phyloP scores from a whole-genome alignment of 805 yeast genomes.

The Metschnikowia lachancei region DNA sequence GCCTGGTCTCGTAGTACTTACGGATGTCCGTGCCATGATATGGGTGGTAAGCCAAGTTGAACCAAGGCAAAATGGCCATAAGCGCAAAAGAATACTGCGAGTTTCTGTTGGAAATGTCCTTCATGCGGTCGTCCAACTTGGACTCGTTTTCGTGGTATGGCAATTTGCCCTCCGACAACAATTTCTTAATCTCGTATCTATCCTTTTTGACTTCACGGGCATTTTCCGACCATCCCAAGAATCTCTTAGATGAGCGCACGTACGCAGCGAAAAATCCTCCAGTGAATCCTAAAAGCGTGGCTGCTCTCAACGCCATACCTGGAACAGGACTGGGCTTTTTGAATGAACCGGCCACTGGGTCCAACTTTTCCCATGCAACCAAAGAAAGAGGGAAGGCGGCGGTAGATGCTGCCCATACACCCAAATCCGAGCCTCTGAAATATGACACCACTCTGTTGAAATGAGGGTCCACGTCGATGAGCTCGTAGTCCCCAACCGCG shows the following conservation, averaged over 20 bases:
- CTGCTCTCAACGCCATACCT: conserved; percentile 54
- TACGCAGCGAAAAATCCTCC: conserved; percentile 79
- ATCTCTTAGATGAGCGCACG: conserved; percentile 63
- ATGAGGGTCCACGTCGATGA: conserved; percentile 77
- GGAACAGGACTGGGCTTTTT: conserved; percentile 51
- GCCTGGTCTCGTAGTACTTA: conserved; percentile 45
- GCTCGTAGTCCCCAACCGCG: conserved; percentile 36
- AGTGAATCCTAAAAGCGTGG: conserved; percentile 58
- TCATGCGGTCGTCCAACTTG: conserved; percentile 60
- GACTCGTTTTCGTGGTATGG: conserved; percentile 64
- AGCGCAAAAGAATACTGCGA: conserved; percentile 66
- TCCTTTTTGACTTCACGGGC: conserved; percentile 66
- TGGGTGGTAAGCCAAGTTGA: conserved; percentile 76
- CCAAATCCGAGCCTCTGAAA: conserved; percentile 67
- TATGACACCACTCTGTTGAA: conserved; percentile 69
- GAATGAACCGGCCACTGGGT: conserved; percentile 42
- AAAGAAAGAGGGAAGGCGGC: conserved; percentile 43
- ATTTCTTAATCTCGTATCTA: conserved; percentile 67
- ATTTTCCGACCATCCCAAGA: conserved; percentile 78
- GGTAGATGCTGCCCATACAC: conserved; percentile 43
- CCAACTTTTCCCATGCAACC: conserved; percentile 43
- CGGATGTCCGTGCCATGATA: conserved; percentile 72
- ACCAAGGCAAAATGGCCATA: conserved; percentile 71
- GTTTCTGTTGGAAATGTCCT: conserved; percentile 73
- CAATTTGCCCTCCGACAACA: conserved; percentile 59